Evolutionary conservation across 1,139 yeast genomes (phyloP), one percentile per base, ranked within the genome.

Genomic region (Candida sp.): DNA sequence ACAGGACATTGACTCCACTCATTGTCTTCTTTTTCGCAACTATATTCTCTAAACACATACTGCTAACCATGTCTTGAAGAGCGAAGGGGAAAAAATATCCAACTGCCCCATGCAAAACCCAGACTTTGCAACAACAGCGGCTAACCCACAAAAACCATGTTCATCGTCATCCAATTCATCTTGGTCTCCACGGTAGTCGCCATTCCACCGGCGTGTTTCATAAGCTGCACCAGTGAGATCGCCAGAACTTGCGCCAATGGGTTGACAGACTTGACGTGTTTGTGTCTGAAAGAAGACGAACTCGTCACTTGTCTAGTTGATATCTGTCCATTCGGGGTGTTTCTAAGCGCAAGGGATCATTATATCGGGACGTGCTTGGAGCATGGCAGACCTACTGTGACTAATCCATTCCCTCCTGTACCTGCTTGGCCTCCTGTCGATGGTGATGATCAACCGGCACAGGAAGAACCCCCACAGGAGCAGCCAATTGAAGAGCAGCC

Each of bases 121-220:
- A 17, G 8, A 28, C 40, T 38, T 44, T 34, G 27, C 34, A 35
- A 17, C 12, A n/a, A 12, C 46, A 52, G 53, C 55, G 53, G 46
- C 34, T 37, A 43, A 40, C 26, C 31, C 42, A 25, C 9, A 5
- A 12, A 9, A 30, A 33, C 11, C 11, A 44, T 40, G 27, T 33
- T 7, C 27, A 30, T 47, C n/a, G 26, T 41, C 22, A 42, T 54
- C 23, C 30, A 34, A 30, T 35, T 41, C 3, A n/a, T 41, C 7
- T 9, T 26, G 6, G 25, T 56, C 3, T 5, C 23, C 7, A 8
- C 40, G 7, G 65, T 53, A 12, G 28, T 45, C 25, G 77, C 81
- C 28, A 77, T 83, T 0, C 85, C 85, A 1, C 86, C 86, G 3
- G 84, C 85, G 3, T 81, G 86, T 56, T 72, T 80, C 53, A 58